Evolutionary conservation across 306 rosid species (phyloP), one percentile per base, ranked within the genome.

Genomic region (Fragaria vesca): DNA sequence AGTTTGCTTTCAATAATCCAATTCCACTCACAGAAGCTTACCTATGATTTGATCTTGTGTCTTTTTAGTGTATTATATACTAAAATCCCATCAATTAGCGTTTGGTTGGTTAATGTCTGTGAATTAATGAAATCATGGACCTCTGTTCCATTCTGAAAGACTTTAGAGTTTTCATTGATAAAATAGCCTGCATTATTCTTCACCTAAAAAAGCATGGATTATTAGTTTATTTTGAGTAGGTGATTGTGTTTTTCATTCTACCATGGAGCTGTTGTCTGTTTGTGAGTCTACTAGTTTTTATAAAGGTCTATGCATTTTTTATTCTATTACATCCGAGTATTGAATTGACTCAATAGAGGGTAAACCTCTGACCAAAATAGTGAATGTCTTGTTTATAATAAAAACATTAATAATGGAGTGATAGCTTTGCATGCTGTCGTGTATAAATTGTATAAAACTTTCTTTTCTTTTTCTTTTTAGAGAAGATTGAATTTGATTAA

Each of bases 181-280:
- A 28, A 50, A 30, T 52, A 72, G 12, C 3, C 30, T 54, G 30
- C 60, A 54, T 47, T 48, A 47, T 47, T 47, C 48, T 38, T 20
- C 71, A 66, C 71, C 48, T 36, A 38, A 38, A 66, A 16, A 66
- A 78, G 68, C 76, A 45, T 62, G 60, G 54, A 30, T 69, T 66
- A 68, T 46, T 75, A 21, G 3, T 70, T 65, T 30, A 52, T 24
- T 67, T 45, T n/a, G 52, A 50, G 73, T 76, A 48, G 79, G 72
- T 77, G 63, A 76, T 34, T 77, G 69, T 76, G 81, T 47, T 46
- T 77, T 72, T 76, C 70, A 24, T 73, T 55, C 82, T 73, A 73
- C 79, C 54, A 73, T 82, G 85, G 87, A 79, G 72, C 71, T 80
- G 51, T 82, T 77, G 76, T 76, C 78, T 68, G 54, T 55, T 80